Conservation (phyloP, 2,329 filamentous ascomycete genomes). For the Colletotrichum abscissum region DNA sequence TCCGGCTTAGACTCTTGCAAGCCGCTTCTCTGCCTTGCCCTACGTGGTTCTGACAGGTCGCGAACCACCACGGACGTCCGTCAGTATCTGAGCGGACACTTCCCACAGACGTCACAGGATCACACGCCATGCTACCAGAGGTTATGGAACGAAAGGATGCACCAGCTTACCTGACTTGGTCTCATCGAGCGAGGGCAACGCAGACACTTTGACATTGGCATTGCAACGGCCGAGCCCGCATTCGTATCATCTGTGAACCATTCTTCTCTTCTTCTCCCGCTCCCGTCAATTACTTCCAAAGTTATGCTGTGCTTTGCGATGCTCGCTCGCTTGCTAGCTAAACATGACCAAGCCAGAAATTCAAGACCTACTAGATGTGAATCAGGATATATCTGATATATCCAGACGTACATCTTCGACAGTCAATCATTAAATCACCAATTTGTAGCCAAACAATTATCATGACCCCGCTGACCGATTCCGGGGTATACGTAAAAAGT, state of each 20-base stretch:
- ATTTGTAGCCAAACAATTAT: not conserved
- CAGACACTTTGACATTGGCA: not conserved
- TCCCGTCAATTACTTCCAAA: not conserved
- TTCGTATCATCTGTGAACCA: not conserved
- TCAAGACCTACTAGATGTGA: too few relatives aligned
- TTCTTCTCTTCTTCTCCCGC: not conserved
- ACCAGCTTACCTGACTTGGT: not conserved
- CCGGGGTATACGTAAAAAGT: not conserved
- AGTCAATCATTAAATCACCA: not conserved
- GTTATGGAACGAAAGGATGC: not conserved
- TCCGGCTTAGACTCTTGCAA: too few relatives aligned
- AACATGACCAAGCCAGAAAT: not conserved
- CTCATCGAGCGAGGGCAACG: not conserved
- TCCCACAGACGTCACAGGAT: conserved; percentile 2
- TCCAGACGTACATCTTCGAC: not conserved
- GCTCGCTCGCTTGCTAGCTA: conserved; percentile 1
- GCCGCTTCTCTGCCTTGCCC: too few relatives aligned
- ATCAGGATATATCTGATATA: too few relatives aligned
- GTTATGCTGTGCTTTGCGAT: not conserved
- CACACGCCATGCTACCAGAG: not conserved
- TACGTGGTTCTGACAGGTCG: too few relatives aligned
- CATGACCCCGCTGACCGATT: not conserved
- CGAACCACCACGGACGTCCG: conserved; percentile 9
- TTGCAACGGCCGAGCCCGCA: not conserved
- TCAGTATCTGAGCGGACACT: conserved; percentile 8